phyloP scores from a whole-genome alignment of 768 basidiomycete species.

The Russula lepida region DNA sequence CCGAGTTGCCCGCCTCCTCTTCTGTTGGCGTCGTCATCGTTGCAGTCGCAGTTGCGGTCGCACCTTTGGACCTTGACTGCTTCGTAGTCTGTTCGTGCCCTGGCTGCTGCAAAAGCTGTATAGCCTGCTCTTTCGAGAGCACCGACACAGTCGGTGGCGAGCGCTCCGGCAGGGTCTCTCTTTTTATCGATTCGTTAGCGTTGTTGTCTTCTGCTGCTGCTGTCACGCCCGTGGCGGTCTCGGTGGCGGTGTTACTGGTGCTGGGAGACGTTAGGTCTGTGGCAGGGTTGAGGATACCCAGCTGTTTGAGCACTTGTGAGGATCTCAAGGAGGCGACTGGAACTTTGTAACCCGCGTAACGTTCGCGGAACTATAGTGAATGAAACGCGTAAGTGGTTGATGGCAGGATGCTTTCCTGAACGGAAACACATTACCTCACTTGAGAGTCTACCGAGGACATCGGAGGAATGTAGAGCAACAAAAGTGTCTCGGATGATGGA shows the following conservation, averaged over 20 bases:
- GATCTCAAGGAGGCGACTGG: conserved; percentile 44
- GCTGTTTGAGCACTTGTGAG: conserved; percentile 22
- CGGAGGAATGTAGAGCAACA: conserved; percentile 82
- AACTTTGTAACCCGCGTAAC: conserved; percentile 48
- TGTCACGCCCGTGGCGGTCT: conserved; percentile 11
- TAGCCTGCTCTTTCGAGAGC: conserved; percentile 23
- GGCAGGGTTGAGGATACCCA: conserved; percentile 31
- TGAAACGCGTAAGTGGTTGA: neutral
- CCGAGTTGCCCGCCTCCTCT: too few relatives aligned
- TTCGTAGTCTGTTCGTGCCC: neutral
- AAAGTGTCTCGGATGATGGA: conserved; percentile 87
- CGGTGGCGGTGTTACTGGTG: conserved; percentile 12
- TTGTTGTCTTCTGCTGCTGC: conserved; percentile 19
- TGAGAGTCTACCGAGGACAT: conserved; percentile 65
- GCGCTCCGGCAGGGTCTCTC: conserved; percentile 23
- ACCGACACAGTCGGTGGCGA: conserved; percentile 23
- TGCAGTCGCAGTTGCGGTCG: neutral
- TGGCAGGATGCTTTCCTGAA: neutral
- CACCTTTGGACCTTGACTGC: neutral
- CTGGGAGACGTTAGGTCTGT: conserved; percentile 32
- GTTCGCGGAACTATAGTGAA: conserved; percentile 20
- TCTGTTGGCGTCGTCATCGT: neutral
- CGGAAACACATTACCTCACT: conserved; percentile 54
- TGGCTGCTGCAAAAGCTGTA: conserved; percentile 10
- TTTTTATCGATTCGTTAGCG: neutral